These are phyloP conservation scores for Escallonia herrerae DNA, from an alignment of 129 eudicot genomes.

Conservation along the genomic window DNA sequence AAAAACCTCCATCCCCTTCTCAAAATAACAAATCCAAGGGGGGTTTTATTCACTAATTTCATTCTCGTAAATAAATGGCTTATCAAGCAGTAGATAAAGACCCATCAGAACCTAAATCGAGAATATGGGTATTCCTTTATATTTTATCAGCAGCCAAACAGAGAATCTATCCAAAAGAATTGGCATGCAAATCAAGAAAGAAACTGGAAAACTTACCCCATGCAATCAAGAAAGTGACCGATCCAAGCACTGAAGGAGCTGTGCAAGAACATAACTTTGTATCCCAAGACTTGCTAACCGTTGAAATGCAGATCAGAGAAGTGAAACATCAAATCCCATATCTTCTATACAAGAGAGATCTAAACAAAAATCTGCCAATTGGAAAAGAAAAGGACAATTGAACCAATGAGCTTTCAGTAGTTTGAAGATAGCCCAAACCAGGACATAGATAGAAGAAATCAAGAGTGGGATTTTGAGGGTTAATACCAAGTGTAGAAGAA, in stretches of 20 bases:
- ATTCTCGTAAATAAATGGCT: too few relatives aligned
- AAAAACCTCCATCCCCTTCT: too few relatives aligned
- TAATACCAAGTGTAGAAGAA: too few relatives aligned
- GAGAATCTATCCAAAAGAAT: neutral
- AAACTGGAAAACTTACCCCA: constrained; percentile 49
- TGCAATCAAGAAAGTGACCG: constrained; percentile 43
- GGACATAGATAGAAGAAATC: too few relatives aligned
- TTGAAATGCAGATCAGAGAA: constrained; percentile 10
- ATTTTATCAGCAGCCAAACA: neutral
- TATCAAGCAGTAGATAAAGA: neutral
- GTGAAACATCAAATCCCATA: neutral
- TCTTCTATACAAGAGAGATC: too few relatives aligned
- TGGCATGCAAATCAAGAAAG: neutral
- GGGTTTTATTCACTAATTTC: too few relatives aligned
- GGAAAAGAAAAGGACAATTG: too few relatives aligned
- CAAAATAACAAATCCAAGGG: too few relatives aligned
- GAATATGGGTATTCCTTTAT: neutral
- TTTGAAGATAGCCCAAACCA: too few relatives aligned
- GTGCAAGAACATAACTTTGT: constrained; percentile 31
- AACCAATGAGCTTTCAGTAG: too few relatives aligned
- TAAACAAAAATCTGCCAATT: too few relatives aligned
- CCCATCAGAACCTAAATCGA: neutral
- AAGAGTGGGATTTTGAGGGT: too few relatives aligned
- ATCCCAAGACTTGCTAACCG: neutral
- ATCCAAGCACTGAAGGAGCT: constrained; percentile 56